Conservation (phyloP, 208 protist genomes). For the Leishmania guyanensis region DNA sequence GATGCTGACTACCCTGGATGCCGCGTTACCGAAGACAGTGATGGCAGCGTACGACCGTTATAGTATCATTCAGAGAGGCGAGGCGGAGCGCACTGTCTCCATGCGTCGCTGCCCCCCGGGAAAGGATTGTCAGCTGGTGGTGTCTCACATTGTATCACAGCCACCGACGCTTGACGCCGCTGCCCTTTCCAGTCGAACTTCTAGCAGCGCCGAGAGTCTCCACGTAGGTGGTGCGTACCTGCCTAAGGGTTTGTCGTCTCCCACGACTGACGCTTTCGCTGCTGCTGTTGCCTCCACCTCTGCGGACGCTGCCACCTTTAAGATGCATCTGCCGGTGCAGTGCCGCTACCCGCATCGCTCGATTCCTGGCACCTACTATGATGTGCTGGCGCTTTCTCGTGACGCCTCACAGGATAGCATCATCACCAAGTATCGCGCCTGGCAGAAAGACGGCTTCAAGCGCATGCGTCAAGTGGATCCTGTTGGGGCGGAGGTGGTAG, state of each 20-base stretch:
- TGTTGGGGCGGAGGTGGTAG: slow-evolving; percentile 54
- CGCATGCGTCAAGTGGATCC: slow-evolving; percentile 55
- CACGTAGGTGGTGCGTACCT: background rate
- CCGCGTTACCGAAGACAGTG: slow-evolving; percentile 36
- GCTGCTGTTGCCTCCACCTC: background rate
- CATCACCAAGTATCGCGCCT: slow-evolving; percentile 55
- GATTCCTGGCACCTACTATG: slow-evolving; percentile 85
- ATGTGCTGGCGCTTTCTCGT: slow-evolving; percentile 62
- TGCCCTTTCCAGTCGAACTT: slow-evolving; percentile 41
- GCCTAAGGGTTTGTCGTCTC: slow-evolving; percentile 14
- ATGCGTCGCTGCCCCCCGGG: slow-evolving; percentile 21
- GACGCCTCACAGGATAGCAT: slow-evolving; percentile 52
- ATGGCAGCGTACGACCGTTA: slow-evolving; percentile 45
- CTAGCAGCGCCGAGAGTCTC: slow-evolving; percentile 32
- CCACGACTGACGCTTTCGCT: slow-evolving; percentile 1
- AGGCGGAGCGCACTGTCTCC: slow-evolving; percentile 25
- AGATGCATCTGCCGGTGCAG: slow-evolving; percentile 67
- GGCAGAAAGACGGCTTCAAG: slow-evolving; percentile 72
- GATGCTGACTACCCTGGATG: background rate
- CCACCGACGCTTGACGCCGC: slow-evolving; percentile 14
- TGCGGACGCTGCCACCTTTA: slow-evolving; percentile 30
- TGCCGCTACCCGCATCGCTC: slow-evolving; percentile 80
- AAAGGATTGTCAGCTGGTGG: slow-evolving; percentile 28
- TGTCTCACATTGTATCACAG: slow-evolving; percentile 27
- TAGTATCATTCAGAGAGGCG: slow-evolving; percentile 26